Evolutionary conservation across 208 protist genomes (phyloP).

Genomic region (Histomonas meleagridis): DNA sequence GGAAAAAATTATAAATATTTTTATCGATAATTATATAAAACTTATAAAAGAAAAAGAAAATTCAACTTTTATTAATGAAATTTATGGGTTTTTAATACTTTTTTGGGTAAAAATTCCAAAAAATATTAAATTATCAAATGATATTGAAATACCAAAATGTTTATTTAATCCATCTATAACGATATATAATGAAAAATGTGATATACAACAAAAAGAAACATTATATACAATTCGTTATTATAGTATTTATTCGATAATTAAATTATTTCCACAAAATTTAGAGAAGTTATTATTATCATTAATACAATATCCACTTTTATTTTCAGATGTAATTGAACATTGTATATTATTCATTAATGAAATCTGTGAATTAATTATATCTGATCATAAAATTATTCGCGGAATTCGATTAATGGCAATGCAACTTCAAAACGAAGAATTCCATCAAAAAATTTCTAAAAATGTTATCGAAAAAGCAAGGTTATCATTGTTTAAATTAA

Average conservation of each 20-base stretch:
- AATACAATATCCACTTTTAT: not conserved
- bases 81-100: not conserved
- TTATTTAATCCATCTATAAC: not conserved
- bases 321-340: not conserved
- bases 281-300: not conserved
- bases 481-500: not conserved
- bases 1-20: not conserved
- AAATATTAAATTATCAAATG: not conserved
- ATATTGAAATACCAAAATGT: not conserved
- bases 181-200: not conserved
- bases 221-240: not conserved
- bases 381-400: not conserved
- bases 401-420: not conserved
- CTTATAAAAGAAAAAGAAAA: not conserved
- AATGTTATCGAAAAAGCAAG: not conserved
- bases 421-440: not conserved
- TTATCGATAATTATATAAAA: not conserved
- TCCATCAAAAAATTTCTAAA: not conserved
- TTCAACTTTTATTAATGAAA: not conserved
- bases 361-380: not conserved
- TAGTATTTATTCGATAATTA: not conserved
- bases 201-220: not conserved
- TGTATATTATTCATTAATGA: not conserved
- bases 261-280: not conserved
- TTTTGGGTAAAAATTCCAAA: not conserved